These are phyloP conservation scores for Graphilbum fragrans DNA, from an alignment of 2,329 filamentous ascomycete genomes.

Conservation along the genomic window DNA sequence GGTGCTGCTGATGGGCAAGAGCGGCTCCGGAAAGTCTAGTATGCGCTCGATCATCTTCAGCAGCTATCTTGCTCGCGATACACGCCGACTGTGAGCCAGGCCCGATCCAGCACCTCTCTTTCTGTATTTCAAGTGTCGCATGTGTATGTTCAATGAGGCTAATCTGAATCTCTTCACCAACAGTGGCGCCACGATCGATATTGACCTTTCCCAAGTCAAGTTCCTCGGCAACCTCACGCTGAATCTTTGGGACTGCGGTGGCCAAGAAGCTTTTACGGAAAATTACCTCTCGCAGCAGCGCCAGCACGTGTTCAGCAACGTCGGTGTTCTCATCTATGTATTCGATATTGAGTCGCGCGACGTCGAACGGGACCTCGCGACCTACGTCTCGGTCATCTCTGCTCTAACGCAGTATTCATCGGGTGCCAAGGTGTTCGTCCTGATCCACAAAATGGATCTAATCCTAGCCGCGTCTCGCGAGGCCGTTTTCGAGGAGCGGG, in stretches of 20 bases:
- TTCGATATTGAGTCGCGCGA: conserved; percentile 97
- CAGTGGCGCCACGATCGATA: conserved; percentile 88
- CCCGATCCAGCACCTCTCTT: not conserved
- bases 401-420: conserved; percentile 78
- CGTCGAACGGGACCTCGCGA: conserved; percentile 83
- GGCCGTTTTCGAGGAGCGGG: conserved; percentile 73
- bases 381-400: conserved; percentile 81
- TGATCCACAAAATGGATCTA: conserved; percentile 98
- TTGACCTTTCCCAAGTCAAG: conserved; percentile 96
- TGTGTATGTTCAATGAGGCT: too few relatives aligned
- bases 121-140: not conserved
- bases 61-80: conserved; percentile 96
- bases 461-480: conserved; percentile 71
- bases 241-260: conserved; percentile 98
- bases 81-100: conserved; percentile 57
- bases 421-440: conserved; percentile 75
- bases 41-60: conserved; percentile 99
- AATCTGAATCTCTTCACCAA: too few relatives aligned
- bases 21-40: conserved; percentile 91
- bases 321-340: conserved; percentile 96
- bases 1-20: conserved; percentile 86
- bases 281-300: conserved; percentile 95
- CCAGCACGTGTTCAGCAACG: conserved; percentile 90
- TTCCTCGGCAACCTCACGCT: conserved; percentile 96
- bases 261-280: conserved; percentile 97